phyloP scores from a whole-genome alignment of 805 yeast species.

The Lachancea nothofagi region DNA sequence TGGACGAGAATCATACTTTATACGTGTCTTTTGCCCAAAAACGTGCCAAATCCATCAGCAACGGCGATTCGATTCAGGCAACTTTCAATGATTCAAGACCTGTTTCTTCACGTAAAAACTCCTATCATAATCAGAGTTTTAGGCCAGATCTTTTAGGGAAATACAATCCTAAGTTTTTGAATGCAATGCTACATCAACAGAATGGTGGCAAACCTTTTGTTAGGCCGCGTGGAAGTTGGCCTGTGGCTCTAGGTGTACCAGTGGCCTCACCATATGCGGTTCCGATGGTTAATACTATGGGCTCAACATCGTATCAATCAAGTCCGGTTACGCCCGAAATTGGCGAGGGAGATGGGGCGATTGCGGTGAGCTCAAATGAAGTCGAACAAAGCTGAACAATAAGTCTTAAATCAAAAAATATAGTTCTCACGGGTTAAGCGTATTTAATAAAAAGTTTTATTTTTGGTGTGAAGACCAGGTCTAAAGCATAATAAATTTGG shows the following conservation, averaged over 20 bases:
- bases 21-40: constrained; percentile 72
- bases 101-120: constrained; percentile 4
- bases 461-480: no score
- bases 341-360: not conserved
- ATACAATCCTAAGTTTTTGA: constrained; percentile 25
- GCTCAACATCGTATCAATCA: not conserved
- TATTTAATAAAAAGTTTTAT: no score
- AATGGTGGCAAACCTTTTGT: constrained; percentile 5
- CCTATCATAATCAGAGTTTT: not conserved
- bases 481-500: no score
- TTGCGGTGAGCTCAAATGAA: not conserved
- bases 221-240: constrained; percentile 12
- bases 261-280: constrained; percentile 7
- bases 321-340: not conserved
- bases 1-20: constrained; percentile 48
- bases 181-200: constrained; percentile 24
- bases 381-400: not conserved
- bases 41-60: constrained; percentile 15
- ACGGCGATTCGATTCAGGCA: constrained; percentile 5
- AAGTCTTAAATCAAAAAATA: not conserved
- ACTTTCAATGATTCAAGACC: constrained; percentile 1
- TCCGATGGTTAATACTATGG: not conserved
- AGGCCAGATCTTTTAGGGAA: constrained; percentile 9
- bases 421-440: no score
- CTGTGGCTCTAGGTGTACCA: constrained; percentile 9